Base-by-base conservation (phyloP, 441 rosid genomes). In the Gossypium gossypioides region DNA sequence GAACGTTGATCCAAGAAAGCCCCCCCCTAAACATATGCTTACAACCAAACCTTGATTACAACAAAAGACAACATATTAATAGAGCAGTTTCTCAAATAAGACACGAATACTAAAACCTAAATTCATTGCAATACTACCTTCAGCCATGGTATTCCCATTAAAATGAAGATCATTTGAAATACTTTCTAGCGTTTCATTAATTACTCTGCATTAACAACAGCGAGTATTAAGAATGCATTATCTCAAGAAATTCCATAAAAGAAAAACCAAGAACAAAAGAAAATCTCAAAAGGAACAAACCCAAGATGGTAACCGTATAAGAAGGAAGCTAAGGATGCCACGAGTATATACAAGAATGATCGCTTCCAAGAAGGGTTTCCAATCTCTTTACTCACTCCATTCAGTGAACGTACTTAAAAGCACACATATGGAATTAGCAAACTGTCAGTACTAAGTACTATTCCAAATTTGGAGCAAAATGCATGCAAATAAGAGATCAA, bases 11-110 rank as follows among this genome's bases (percentile, higher is more conserved):
- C 99, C 97, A 75, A 87, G 37, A 10, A 91, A 89, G 75, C 97
- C 97, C 61, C 99, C 99, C n/a, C 89, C 99, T 79, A 95, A 84
- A 74, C 96, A 92, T 10, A 86, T 88, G 79, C 99, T 92, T 69
- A 95, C 99, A 77, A 92, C 99, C 70, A 95, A 83, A 75, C 99
- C 98, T 95, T 81, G 83, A 85, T 69, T 75, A n/a, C 71, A 62
- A 65, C 44, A 52, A 68, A 74, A 79, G 66, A 68, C 61, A 76
- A 67, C 27, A 71, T 29, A 52, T 25, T 59, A 27, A 65, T 62
- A 66, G 48, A 73, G 72, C 32, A 74, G 68, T 61, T 68, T 68
- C 37, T 62, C 60, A 72, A 76, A 56, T 16, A 6, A 16, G 15
- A 72, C 5, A 60, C 42, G 32, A 63, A 72, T 6, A 21, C 42